These are phyloP conservation scores for Macadamia tetraphylla DNA, from an alignment of 164 flowering plant genomes.

Conservation along the genomic window DNA sequence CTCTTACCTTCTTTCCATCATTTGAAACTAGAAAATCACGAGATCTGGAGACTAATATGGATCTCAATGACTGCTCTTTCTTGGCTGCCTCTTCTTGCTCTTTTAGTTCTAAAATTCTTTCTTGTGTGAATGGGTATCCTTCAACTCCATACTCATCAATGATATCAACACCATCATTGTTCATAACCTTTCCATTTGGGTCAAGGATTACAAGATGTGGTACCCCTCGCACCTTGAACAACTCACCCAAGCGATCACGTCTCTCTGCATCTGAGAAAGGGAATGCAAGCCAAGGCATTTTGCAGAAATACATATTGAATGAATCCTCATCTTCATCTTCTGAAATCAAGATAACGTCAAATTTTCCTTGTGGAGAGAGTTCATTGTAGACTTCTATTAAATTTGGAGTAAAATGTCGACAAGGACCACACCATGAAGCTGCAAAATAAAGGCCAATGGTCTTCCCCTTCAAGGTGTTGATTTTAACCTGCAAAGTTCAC, in stretches of 20 bases:
- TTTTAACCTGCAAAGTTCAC: constrained; percentile 33
- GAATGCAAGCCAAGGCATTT: constrained; percentile 82
- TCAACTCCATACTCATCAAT: neutral
- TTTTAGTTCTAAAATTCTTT: neutral
- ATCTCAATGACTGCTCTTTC: neutral
- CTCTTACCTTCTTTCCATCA: neutral
- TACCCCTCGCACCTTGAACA: constrained; percentile 48
- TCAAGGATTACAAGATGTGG: constrained; percentile 55
- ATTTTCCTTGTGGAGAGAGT: constrained; percentile 33
- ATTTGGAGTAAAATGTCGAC: constrained; percentile 43
- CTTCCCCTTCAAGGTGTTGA: constrained; percentile 48
- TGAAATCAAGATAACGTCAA: constrained; percentile 54
- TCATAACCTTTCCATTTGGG: constrained; percentile 37
- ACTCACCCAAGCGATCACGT: constrained; percentile 26
- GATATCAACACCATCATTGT: constrained; percentile 20
- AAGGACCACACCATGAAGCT: constrained; percentile 68
- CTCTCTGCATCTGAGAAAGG: constrained; percentile 64
- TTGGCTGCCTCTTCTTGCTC: neutral
- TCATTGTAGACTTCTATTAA: constrained; percentile 47
- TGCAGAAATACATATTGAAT: constrained; percentile 47
- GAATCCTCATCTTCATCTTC: constrained; percentile 50
- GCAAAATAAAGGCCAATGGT: constrained; percentile 48
- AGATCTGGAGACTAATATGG: neutral
- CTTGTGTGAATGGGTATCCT: neutral
- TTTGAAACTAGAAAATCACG: neutral